Evolutionary conservation across 2,329 filamentous ascomycete species (phyloP).

Genomic region (Albophoma yamanashiensis): DNA sequence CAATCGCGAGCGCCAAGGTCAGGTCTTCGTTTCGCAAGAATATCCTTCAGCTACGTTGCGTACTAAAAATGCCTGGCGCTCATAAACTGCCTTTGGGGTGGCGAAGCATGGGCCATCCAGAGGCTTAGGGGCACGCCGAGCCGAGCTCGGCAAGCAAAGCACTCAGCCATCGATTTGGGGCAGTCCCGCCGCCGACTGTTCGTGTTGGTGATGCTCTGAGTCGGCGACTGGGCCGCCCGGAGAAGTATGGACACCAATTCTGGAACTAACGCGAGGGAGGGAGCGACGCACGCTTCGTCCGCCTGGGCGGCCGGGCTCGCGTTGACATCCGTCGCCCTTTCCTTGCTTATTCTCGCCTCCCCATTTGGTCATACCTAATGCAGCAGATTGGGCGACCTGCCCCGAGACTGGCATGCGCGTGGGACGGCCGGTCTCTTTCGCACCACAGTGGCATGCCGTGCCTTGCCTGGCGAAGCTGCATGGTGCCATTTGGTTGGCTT

Average conservation of each 20-base stretch:
- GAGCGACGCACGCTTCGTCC: not conserved
- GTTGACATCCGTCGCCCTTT: not conserved
- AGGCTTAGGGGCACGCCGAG: not conserved
- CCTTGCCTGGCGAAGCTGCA: no score
- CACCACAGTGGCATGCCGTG: not conserved
- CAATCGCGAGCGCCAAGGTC: not conserved
- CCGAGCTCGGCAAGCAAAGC: not conserved
- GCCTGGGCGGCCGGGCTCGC: not conserved
- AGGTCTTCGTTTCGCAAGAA: not conserved
- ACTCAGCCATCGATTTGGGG: not conserved
- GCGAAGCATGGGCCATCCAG: slow-evolving; percentile 1
- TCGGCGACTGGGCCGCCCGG: not conserved
- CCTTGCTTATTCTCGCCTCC: not conserved
- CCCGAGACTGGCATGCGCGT: not conserved
- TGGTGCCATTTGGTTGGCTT: not conserved
- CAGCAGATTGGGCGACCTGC: not conserved
- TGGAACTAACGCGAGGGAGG: not conserved
- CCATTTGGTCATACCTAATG: not conserved
- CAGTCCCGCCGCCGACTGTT: not conserved
- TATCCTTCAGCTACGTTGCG: not conserved
- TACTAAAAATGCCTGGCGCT: not conserved
- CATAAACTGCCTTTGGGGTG: not conserved
- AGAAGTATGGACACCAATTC: not conserved
- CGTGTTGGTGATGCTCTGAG: not conserved
- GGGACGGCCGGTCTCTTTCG: not conserved